Conservation (phyloP, 2,329 filamentous ascomycete genomes). For the Ophiocordyceps australis region DNA sequence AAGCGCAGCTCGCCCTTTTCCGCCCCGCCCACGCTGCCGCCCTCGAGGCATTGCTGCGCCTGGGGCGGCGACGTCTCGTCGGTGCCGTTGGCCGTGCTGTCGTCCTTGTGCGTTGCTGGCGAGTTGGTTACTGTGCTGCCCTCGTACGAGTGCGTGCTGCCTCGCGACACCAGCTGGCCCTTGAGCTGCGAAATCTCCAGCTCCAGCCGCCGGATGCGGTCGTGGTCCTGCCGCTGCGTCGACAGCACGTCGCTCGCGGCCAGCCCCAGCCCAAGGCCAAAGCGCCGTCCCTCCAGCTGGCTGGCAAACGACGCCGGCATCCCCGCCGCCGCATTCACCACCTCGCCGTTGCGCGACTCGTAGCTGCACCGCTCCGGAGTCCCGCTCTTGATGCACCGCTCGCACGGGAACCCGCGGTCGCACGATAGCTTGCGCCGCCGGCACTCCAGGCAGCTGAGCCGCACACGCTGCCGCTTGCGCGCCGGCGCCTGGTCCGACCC, state of each 20-base stretch:
- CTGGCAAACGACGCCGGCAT: conserved; percentile 21
- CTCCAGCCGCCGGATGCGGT: conserved; percentile 40
- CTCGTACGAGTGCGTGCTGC: conserved; percentile 22
- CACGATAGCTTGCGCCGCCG: conserved; percentile 42
- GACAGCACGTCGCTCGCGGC: conserved; percentile 11
- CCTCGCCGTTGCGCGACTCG: conserved; percentile 33
- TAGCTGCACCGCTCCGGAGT: conserved; percentile 42
- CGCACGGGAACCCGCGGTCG: conserved; percentile 41
- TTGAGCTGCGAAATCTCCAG: conserved; percentile 39
- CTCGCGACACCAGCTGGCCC: conserved; percentile 26
- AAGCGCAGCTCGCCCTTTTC: conserved; percentile 37
- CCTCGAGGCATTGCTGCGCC: conserved; percentile 20
- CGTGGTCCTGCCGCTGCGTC: conserved; percentile 26
- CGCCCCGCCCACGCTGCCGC: conserved; percentile 17
- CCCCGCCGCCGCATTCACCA: conserved; percentile 27
- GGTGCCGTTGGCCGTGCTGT: conserved; percentile 12
- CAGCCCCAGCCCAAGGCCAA: conserved; percentile 13
- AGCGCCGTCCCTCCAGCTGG: conserved; percentile 20
- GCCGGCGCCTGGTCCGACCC: conserved; percentile 18
- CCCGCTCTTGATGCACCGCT: conserved; percentile 43
- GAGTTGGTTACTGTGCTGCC: conserved; percentile 32
- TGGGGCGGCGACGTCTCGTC: conserved; percentile 11
- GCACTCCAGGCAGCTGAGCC: conserved; percentile 41
- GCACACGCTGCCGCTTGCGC: conserved; percentile 39
- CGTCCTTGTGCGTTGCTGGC: conserved; percentile 26